Evolutionary conservation across 305 asterid species (phyloP), one percentile per base, ranked within the genome.

Genomic region (Fraxinus velutina): DNA sequence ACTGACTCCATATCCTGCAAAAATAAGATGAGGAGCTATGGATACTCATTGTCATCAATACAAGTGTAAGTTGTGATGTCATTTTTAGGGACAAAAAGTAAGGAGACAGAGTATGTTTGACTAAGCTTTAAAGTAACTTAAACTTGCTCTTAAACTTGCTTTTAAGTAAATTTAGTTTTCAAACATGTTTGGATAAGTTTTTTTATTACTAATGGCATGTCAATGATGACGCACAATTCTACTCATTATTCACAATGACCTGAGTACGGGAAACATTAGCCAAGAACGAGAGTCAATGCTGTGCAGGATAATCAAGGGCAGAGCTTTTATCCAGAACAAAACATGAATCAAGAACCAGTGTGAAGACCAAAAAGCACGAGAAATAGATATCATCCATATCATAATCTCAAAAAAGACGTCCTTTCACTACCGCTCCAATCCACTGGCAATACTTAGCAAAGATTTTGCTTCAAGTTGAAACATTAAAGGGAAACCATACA

Each of bases 1-100:
- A 96, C 89, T n/a, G 99, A 94, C 75, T 92, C 97, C 98, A 96
- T 92, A 87, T 92, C 98, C 98, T 94, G 85, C 47, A 76, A 68
- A 76, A 72, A 73, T 72, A 36, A 73, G 50, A 64, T 37, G 79
- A 36, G 44, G 60, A 42, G 74, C 32, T 10, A 9, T 27, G 73
- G 70, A 60, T 21, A 6, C 30, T 6, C 5, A 7, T 60, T 60
- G 24, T 1, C 30, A 7, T 60, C 34, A 10, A 64, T 15, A 22
- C 12, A 64, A 22, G 36, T 10, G 73, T 10, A 22, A 62, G 12
- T 21, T 7, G 24, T 8, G 32, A 62, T 6, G 71, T 62, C 66
- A 62, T 62, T 60, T 8, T 7, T 8, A 62, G 71, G 71, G 71
- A 22, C 71, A 62, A 21, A 62, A 19, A 21, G 32, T 4, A 3